Base-by-base conservation (phyloP, 2,329 filamentous ascomycete genomes). In the Pseudogymnoascus sp. region DNA sequence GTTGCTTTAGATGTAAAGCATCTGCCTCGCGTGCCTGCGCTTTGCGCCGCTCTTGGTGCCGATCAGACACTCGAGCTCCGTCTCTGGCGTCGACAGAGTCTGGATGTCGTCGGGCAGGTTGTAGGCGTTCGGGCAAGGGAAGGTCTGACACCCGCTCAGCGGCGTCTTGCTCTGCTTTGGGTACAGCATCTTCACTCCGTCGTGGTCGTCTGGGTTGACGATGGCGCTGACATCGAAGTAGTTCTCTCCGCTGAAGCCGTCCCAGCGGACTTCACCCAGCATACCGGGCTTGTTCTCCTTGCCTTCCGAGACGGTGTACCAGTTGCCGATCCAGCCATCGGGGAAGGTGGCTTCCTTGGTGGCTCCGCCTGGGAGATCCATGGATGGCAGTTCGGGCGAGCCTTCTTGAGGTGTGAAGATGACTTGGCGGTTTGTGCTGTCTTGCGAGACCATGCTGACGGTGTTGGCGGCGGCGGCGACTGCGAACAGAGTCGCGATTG, bases 201-300 rank as follows among this genome's bases (percentile, higher is more conserved):
- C 64, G 67, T 74, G 68, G 72, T 84, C 83, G 40, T 70, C 70
- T 60, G 80, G 73, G 72, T 81, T 75, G 68, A 84, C 80, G 67
- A 85, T 85, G 71, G 82, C 82, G 10, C 82, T 84, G 66, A 85
- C 81, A 66, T 85, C 83, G 64, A 82, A 85, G 78, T 79, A 85
- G 64, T 79, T 83, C 64, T 76, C 65, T 67, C 75, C 81, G 61
- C 72, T 69, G 73, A 73, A 82, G 70, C 78, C 80, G 62, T 79
- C 75, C 67, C 82, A 83, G 3, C 77, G 77, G 7, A 83, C 78
- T 70, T 83, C 80, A 19, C 80, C 81, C 1, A 83, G 74, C 63
- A 83, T 84, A 68, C 82, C 82, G 4, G 77, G 72, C 44, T 70
- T 68, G 67, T 78, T 74, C 10, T 70, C 53, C 1, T 71, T 64